Evolutionary conservation across 805 yeast species (phyloP).

Genomic region (Yamadazyma phyllophila): DNA sequence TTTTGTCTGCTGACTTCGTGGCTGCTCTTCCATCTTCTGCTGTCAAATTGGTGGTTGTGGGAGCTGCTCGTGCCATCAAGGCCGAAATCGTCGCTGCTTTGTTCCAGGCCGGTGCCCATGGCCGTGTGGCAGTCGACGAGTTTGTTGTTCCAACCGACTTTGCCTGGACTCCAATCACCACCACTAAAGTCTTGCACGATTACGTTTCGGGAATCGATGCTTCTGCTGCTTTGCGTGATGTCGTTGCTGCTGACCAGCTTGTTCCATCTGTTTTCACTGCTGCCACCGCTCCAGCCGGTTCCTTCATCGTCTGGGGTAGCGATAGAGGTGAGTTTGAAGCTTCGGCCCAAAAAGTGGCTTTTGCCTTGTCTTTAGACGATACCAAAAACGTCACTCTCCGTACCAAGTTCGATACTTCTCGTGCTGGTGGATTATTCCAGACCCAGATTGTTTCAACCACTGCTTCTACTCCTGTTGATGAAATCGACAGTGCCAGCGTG

Average conservation of each 20-base stretch:
- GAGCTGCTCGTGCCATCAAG: slow-evolving; percentile 48
- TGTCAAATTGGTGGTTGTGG: slow-evolving; percentile 61
- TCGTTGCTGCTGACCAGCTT: background rate
- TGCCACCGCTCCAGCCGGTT: slow-evolving; percentile 42
- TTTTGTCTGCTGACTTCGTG: slow-evolving; percentile 61
- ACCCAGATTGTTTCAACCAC: slow-evolving; percentile 51
- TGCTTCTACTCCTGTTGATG: slow-evolving; percentile 9
- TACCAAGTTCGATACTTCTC: slow-evolving; percentile 67
- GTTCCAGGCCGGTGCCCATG: slow-evolving; percentile 47
- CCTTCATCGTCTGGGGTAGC: slow-evolving; percentile 62
- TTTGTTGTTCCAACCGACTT: slow-evolving; percentile 51
- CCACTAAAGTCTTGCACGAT: slow-evolving; percentile 46
- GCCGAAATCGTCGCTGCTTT: slow-evolving; percentile 73
- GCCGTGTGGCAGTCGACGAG: slow-evolving; percentile 45
- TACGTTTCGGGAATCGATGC: slow-evolving; percentile 33
- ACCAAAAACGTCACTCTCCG: slow-evolving; percentile 51
- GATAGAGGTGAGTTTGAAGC: slow-evolving; percentile 58
- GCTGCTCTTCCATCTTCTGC: slow-evolving; percentile 56
- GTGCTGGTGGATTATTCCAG: slow-evolving; percentile 73
- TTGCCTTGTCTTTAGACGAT: slow-evolving; percentile 64
- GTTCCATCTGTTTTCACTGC: slow-evolving; percentile 24
- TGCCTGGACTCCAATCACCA: slow-evolving; percentile 56
- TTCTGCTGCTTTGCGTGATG: slow-evolving; percentile 20
- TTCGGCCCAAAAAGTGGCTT: slow-evolving; percentile 64
- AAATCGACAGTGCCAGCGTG: slow-evolving; percentile 60